These are phyloP conservation scores for Fusarium nygamai DNA, from an alignment of 2,329 filamentous ascomycete species.

Conservation along the genomic window DNA sequence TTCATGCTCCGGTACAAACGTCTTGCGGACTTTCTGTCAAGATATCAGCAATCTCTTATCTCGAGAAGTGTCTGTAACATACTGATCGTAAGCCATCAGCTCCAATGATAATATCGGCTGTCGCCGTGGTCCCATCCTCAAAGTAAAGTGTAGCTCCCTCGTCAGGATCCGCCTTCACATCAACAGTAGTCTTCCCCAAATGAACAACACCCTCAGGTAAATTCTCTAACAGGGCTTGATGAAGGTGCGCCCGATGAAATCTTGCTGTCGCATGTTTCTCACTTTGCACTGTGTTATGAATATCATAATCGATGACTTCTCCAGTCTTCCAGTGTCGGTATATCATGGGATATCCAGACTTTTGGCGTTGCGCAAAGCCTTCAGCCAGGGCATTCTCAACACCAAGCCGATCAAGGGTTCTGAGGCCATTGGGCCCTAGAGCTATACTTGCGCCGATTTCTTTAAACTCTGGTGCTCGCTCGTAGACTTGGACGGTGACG, in stretches of 20 bases:
- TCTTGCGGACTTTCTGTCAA: not conserved
- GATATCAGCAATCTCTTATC: not conserved
- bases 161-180: constrained; percentile 49
- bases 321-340: not conserved
- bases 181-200: not conserved
- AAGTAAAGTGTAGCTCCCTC: constrained; percentile 55
- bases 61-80: accelerated
- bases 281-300: not conserved
- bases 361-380: not conserved
- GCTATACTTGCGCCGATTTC: constrained; percentile 52
- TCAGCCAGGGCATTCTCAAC: not conserved
- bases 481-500: constrained; percentile 60
- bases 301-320: not conserved
- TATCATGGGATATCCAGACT: not conserved
- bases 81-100: constrained; percentile 54
- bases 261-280: not conserved
- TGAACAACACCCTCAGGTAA: not conserved
- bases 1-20: not conserved
- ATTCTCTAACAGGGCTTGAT: constrained; percentile 46
- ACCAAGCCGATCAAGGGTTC: constrained; percentile 48
- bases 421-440: constrained; percentile 63
- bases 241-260: not conserved
- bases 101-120: constrained; percentile 60
- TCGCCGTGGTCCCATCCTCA: constrained; percentile 55
- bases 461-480: constrained; percentile 56